Percentiles rank a stretch among this genome's conserved stretches.
Conservation (phyloP, 306 rosid genomes). For the Nissolia schottii region DNA sequence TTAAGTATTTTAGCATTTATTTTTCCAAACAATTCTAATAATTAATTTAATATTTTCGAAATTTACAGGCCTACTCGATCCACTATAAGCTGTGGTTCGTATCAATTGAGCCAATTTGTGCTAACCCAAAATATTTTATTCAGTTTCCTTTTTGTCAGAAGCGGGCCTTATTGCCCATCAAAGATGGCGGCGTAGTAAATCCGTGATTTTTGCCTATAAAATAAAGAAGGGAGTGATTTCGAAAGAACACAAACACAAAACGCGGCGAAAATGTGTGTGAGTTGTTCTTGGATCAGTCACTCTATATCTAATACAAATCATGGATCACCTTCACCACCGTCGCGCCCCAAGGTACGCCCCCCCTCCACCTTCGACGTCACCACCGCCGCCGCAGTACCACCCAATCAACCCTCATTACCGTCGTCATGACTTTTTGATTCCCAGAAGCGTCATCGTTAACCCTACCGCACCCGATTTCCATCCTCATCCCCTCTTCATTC, state of each 20-base stretch:
- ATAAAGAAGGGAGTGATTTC: not conserved
- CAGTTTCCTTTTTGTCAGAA: too few species aligned
- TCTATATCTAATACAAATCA: not conserved
- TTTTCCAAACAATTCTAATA: too few species aligned
- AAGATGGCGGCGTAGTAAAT: too few species aligned
- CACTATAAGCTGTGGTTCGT: too few species aligned
- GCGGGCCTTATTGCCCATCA: too few species aligned
- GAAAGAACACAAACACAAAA: not conserved
- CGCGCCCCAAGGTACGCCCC: slow-evolving; percentile 16
- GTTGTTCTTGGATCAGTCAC: slow-evolving; percentile 3
- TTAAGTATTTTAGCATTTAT: too few species aligned
- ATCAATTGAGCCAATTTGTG: too few species aligned
- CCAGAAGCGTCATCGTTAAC: not conserved
- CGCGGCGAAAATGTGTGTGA: not conserved
- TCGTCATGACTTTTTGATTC: not conserved
- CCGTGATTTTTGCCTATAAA: not conserved
- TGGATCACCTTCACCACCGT: not conserved
- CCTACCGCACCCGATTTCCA: not conserved
- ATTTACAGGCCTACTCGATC: too few species aligned
- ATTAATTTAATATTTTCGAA: too few species aligned
- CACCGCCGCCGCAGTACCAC: slow-evolving; percentile 2
- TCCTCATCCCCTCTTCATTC: not conserved
- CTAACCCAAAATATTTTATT: too few species aligned
- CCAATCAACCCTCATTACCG: not conserved
- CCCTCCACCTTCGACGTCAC: too few species aligned